These are phyloP conservation scores for Calonectria leucothoes DNA, from an alignment of 2,329 filamentous ascomycete species.

Conservation along the genomic window DNA sequence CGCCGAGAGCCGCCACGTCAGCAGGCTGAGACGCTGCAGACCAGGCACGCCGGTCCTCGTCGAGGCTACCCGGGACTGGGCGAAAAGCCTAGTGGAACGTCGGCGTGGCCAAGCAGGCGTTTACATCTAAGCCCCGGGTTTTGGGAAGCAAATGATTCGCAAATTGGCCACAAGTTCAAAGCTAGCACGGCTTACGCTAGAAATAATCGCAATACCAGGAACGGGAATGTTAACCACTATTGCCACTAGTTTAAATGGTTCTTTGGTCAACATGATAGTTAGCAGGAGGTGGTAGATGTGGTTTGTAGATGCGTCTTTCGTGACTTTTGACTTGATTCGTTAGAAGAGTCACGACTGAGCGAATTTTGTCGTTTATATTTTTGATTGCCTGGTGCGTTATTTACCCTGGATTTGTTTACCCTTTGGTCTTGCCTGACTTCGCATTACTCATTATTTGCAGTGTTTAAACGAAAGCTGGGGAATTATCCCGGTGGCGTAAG, in stretches of 20 bases:
- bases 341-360: background rate
- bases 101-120: background rate
- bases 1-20: slow-evolving; percentile 33
- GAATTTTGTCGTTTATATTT: no score
- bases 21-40: slow-evolving; percentile 16
- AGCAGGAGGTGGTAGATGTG: background rate
- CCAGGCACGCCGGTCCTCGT: background rate
- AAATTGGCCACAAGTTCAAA: background rate
- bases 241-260: background rate
- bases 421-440: background rate
- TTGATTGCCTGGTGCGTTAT: background rate
- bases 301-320: background rate
- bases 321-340: background rate
- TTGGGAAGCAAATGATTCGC: no score
- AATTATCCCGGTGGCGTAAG: background rate
- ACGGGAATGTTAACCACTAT: background rate
- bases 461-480: background rate
- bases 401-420: background rate
- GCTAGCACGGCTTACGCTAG: background rate
- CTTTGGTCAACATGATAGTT: background rate
- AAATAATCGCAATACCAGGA: background rate
- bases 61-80: background rate
- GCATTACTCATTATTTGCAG: background rate
- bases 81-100: background rate
- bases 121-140: background rate